Evolutionary conservation across 2,329 filamentous ascomycete genomes (phyloP), one percentile per base, ranked within the genome.

Genomic region (Botrytis cinerea): DNA sequence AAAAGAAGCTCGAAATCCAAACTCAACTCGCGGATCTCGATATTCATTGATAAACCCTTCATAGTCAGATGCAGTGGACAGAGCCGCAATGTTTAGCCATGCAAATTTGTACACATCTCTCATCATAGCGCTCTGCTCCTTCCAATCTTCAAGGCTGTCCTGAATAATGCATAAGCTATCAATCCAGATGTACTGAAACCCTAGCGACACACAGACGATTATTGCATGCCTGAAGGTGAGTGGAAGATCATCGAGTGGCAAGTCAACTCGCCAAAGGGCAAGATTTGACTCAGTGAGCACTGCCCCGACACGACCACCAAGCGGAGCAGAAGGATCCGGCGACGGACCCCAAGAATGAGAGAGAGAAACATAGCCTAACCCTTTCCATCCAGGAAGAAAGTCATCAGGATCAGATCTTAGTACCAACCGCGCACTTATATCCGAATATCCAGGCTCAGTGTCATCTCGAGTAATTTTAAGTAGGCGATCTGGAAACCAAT

Each of bases 101-200:
- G 59, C 59, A 40, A 71, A 32, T 22, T 46, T 54, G 64, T 76
- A 77, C 10, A 77, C 70, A 38, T 73, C 57, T n/a, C 62, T 70
- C 76, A 77, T 77, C 45, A 62, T 38, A 32, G 70, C 46, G 14
- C 73, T 63, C 54, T 77, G 72, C 25, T 46, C 43, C 25, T 72
- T 32, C 76, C 76, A 75, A 61, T 77, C 76, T 43, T 70, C 69
- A 28, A n/a, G 22, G 35, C 61, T 38, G 54, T 71, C 35, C n/a
- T 75, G 68, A 40, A 66, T 16, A 45, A 66, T 66, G 22, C 45
- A 66, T 22, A 66, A 40, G 25, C 40, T 45, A 66, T 66, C 62
- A 14, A 66, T 66, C 62, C 62, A 66, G 25, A 66, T 43, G 20
- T 66, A 66, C n/a, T 66, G 40, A 20, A 45, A 46, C 9, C 62